These are phyloP conservation scores for Candida sp. DNA, from an alignment of 1,139 yeast species.

Conservation along the genomic window DNA sequence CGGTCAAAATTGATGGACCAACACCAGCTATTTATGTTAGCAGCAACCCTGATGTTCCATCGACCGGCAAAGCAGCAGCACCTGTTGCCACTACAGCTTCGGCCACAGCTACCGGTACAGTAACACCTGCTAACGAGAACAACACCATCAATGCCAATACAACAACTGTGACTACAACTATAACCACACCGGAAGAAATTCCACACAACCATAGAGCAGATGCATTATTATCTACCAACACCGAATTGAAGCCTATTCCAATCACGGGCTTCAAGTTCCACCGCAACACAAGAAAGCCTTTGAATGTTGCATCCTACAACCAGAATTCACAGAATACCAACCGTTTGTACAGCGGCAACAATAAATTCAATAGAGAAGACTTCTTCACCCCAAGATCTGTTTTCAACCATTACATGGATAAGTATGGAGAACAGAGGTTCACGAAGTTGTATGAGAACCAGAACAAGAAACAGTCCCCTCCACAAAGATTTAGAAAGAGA, in stretches of 20 bases:
- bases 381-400: conserved; percentile 81
- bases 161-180: neutral
- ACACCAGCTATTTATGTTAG: neutral
- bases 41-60: neutral
- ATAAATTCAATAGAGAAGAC: conserved; percentile 64
- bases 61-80: neutral
- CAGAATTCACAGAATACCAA: conserved; percentile 31
- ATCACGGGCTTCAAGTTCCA: conserved; percentile 41
- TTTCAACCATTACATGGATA: conserved; percentile 72
- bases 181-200: conserved; percentile 13
- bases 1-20: neutral
- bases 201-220: conserved; percentile 53
- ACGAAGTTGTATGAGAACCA: conserved; percentile 16
- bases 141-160: conserved; percentile 1
- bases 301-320: conserved; percentile 60
- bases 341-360: conserved; percentile 21
- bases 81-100: neutral
- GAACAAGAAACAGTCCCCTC: conserved; percentile 15
- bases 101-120: neutral
- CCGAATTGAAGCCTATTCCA: conserved; percentile 50
- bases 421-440: conserved; percentile 52
- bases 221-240: conserved; percentile 44
- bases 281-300: conserved; percentile 60
- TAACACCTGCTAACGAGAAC: conserved; percentile 1
- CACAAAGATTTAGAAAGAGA: conserved; percentile 19